Percentiles rank a stretch among this genome's conserved stretches.
phyloP scores from a whole-genome alignment of 2,329 filamentous ascomycete genomes.

The Ophiosphaerella herpotricha region DNA sequence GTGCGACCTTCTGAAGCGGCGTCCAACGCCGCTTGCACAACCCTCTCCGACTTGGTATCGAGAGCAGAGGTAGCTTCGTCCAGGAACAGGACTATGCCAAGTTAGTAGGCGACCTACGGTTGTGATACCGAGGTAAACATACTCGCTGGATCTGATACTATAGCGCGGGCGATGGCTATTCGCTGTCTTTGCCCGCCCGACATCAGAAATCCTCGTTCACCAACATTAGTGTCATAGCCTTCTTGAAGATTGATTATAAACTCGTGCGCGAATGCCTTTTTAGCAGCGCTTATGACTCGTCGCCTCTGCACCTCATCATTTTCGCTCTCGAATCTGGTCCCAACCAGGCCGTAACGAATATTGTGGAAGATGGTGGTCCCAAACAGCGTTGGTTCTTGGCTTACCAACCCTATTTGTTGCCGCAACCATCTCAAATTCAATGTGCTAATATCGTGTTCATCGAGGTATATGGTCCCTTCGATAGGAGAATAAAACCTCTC shows the following conservation, averaged over 20 bases:
- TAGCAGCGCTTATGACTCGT: slow-evolving; percentile 78
- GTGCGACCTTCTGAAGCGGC: slow-evolving; percentile 83
- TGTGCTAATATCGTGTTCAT: too few species aligned
- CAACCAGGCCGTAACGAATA: too few species aligned
- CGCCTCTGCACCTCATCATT: too few species aligned
- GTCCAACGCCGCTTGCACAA: slow-evolving; percentile 91
- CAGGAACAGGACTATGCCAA: slow-evolving; percentile 86
- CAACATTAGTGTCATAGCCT: slow-evolving; percentile 92
- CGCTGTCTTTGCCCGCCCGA: slow-evolving; percentile 97
- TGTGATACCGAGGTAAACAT: too few species aligned
- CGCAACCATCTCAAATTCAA: too few species aligned
- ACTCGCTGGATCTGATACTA: slow-evolving; percentile 90
- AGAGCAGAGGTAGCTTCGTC: slow-evolving; percentile 94
- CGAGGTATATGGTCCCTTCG: too few species aligned
- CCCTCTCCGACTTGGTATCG: slow-evolving; percentile 91
- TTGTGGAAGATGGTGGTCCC: too few species aligned
- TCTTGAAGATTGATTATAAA: slow-evolving; percentile 84
- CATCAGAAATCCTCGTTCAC: slow-evolving; percentile 88
- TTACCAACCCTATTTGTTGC: too few species aligned
- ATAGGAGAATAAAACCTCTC: too few species aligned
- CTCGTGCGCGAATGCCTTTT: slow-evolving; percentile 91
- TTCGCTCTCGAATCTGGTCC: too few species aligned
- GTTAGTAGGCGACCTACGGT: too few species aligned
- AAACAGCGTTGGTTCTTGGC: too few species aligned
- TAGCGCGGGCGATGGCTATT: slow-evolving; percentile 88